Evolutionary conservation across 331 rosid genomes (phyloP).

Genomic region (Phaseolus coccineus): DNA sequence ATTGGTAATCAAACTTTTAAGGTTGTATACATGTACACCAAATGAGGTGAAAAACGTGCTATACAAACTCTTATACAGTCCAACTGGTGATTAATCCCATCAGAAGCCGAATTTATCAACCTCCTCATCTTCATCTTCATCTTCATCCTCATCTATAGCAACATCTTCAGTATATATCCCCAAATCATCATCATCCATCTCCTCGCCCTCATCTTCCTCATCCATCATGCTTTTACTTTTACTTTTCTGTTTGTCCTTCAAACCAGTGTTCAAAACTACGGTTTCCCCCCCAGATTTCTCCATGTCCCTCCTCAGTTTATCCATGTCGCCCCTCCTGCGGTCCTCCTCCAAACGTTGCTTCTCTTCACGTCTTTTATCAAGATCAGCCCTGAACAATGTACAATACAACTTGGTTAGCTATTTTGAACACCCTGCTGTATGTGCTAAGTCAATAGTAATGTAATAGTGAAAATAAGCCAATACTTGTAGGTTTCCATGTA

Average conservation of each 20-base stretch:
- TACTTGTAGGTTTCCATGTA: conserved; percentile 91
- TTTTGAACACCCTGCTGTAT: neutral
- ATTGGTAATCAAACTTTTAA: conserved; percentile 37
- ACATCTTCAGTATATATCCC: conserved; percentile 60
- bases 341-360: conserved; percentile 85
- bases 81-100: conserved; percentile 20
- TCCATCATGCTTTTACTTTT: conserved; percentile 61
- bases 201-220: conserved; percentile 56
- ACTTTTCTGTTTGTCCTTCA: conserved; percentile 61
- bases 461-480: conserved; percentile 11
- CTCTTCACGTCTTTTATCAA: conserved; percentile 85
- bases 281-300: conserved; percentile 75
- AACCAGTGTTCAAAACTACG: conserved; percentile 82
- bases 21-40: conserved; percentile 27
- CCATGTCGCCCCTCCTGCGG: conserved; percentile 78
- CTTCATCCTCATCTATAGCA: conserved; percentile 48
- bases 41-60: conserved; percentile 42
- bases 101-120: conserved; percentile 60
- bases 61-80: conserved; percentile 50
- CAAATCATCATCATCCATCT: conserved; percentile 52
- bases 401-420: conserved; percentile 29
- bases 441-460: conserved; percentile 7
- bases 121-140: conserved; percentile 83
- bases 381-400: conserved; percentile 70
- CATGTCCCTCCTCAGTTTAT: conserved; percentile 81